These are phyloP conservation scores for Solanum corneliomulleri DNA, from an alignment of 257 asterid genomes.

Conservation along the genomic window DNA sequence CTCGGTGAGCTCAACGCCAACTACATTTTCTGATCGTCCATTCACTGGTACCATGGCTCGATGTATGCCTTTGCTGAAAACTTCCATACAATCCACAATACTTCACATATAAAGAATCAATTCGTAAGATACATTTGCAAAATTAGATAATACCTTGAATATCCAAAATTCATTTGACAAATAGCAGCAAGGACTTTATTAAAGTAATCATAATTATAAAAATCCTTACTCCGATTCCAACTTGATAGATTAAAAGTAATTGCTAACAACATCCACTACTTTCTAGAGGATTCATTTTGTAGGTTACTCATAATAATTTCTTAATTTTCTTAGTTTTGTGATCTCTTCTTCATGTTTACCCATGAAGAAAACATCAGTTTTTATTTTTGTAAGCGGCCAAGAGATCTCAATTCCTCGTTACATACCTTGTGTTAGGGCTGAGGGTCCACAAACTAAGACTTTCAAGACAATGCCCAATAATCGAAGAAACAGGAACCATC, in stretches of 20 bases:
- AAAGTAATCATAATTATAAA: too few species aligned
- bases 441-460: constrained; percentile 94
- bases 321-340: not conserved
- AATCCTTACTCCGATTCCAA: not conserved
- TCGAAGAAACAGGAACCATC: constrained; percentile 70
- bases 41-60: constrained; percentile 74
- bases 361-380: not conserved
- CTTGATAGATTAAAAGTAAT: not conserved
- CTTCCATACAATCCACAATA: constrained; percentile 82
- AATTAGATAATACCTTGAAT: not conserved
- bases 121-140: not conserved
- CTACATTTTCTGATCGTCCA: constrained; percentile 50
- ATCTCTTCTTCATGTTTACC: not conserved
- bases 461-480: constrained; percentile 82
- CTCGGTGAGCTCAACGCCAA: constrained; percentile 68
- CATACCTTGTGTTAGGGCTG: constrained; percentile 49
- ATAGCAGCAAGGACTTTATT: not conserved
- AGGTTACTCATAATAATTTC: not conserved
- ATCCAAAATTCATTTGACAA: not conserved
- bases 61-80: constrained; percentile 84
- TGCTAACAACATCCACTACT: not conserved
- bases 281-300: not conserved
- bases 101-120: constrained; percentile 9
- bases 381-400: too few species aligned
- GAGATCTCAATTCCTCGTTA: not conserved